Evolutionary conservation across 306 rosid species (phyloP).

Genomic region (Rosa multiflora): DNA sequence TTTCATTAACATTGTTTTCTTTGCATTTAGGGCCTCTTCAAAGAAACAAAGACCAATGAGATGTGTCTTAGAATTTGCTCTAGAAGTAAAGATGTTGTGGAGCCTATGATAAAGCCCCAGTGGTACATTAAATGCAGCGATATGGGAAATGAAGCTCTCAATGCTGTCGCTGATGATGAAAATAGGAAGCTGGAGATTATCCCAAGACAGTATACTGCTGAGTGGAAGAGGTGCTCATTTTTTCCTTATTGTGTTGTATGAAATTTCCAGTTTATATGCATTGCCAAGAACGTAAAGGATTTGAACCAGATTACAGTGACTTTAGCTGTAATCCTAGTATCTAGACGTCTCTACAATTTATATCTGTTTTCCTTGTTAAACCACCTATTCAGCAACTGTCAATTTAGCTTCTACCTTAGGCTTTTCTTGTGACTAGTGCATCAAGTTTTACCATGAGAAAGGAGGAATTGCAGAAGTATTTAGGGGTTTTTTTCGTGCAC

Average conservation of each 20-base stretch:
- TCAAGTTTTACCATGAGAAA: too few relatives aligned
- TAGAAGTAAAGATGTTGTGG: slow-evolving; percentile 87
- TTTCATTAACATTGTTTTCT: slow-evolving; percentile 27
- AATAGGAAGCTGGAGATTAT: slow-evolving; percentile 58
- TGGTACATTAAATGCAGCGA: slow-evolving; percentile 77
- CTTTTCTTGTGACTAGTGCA: too few relatives aligned
- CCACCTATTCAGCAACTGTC: too few relatives aligned
- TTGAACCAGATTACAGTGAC: too few relatives aligned
- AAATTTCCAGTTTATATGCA: too few relatives aligned
- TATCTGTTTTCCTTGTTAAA: neutral
- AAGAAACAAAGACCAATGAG: slow-evolving; percentile 81
- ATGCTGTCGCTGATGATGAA: slow-evolving; percentile 64
- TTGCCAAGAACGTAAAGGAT: too few relatives aligned
- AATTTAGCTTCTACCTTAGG: too few relatives aligned
- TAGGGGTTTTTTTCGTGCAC: too few relatives aligned
- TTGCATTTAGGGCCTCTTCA: slow-evolving; percentile 64
- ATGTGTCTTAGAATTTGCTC: slow-evolving; percentile 91
- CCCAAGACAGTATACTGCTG: slow-evolving; percentile 84
- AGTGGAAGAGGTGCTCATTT: slow-evolving; percentile 63
- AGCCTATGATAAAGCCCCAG: slow-evolving; percentile 89
- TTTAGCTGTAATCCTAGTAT: too few relatives aligned
- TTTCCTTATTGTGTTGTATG: neutral
- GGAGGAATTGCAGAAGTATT: too few relatives aligned
- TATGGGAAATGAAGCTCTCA: slow-evolving; percentile 68
- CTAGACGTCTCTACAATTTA: too few relatives aligned